Evolutionary conservation across 148 eudicot species (phyloP), one percentile per base, ranked within the genome.

Genomic region (Polygonum aviculare): DNA sequence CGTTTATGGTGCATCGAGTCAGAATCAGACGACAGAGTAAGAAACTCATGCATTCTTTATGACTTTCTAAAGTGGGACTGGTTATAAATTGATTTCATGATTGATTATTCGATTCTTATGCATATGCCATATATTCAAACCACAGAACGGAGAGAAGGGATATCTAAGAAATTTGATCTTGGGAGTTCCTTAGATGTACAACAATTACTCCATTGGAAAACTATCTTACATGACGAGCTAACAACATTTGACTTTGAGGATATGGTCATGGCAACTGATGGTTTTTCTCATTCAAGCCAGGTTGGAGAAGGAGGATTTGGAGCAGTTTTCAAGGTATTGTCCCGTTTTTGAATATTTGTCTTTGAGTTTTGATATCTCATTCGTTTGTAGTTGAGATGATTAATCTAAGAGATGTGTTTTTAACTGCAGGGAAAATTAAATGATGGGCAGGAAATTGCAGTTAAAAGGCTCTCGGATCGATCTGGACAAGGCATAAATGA

Each of bases 261-360:
- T 18, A 55, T 85, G 44, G 77, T 40, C 15, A 47, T 60, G 5
- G 83, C 85, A 22, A 85, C 87, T 19, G 77, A 78, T 14, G 54
- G 74, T 73, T 85, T 85, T 62, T 22, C 65, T 22, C 71, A 69
- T 2, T 57, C 67, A 54, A 82, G 82, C 70, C 78, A 78, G 73
- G 77, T 85, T 15, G 87, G 87, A 31, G 73, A 57, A 31, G 87
- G 87, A 55, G 85, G 87, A 63, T 85, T 82, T 70, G 87, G 87
- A 44, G 77, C 79, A 54, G 87, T 85, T 36, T 85, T 77, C 79
- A 73, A 35, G 78, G 85, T 85, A 81, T 1, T 69, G 12, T 36
- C 47, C 19, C 12, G 3, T 10, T 69, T 8, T 3, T 12, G 52
- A 49, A 49, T 49, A 15, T 49, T 19, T 2, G 21, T 69, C 15